Base-by-base conservation (phyloP, 352 stramenopile genomes). In the Phytophthora citrophthora region DNA sequence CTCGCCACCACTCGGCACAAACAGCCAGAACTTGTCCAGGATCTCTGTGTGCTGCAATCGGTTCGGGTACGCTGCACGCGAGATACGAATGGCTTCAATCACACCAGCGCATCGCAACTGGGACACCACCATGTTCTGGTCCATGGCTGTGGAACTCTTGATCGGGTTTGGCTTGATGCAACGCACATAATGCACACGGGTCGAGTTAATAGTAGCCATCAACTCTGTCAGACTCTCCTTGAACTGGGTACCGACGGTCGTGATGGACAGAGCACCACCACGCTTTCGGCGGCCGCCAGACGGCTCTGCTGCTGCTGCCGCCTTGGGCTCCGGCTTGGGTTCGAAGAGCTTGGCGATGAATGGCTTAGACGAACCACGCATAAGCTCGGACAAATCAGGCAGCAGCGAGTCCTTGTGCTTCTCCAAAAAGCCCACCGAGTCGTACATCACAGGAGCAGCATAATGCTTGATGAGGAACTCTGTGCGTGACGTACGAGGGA, bases 131-230 rank as follows among this genome's bases (percentile, higher is more conserved):
- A 98, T 94, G 20, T 89, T 77, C 34, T 98, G 76, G 44, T 98
- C 95, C 81, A 99, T 93, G n/a, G 55, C 73, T 1, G 62, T 77
- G 7, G 88, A 56, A 65, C 97, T 97, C 70, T 99, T 98, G 31
- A 97, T 90, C 71, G 98, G 89, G 77, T 99, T 99, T 0, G 98
- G 97, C 82, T 99, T 99, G 58, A 99, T 98, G 77, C 98, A 99
- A 36, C 97, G 89, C 47, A 99, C 96, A 67, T 99, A 99, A 69
- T 99, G 97, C 13, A 98, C 96, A 53, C 97, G 90, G 0, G 96
- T 99, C 5, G 80, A 79, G 64, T 98, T 92, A 29, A 99, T 95
- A 34, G 93, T 98, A n/a, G 83, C 90, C 68, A 99, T 97, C 43
- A 99, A 81, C 54, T 97, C 82, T 11, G 70, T 81, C 9, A 99